phyloP scores from a whole-genome alignment of 2,329 filamentous ascomycete genomes.

The Macrophomina tecta region DNA sequence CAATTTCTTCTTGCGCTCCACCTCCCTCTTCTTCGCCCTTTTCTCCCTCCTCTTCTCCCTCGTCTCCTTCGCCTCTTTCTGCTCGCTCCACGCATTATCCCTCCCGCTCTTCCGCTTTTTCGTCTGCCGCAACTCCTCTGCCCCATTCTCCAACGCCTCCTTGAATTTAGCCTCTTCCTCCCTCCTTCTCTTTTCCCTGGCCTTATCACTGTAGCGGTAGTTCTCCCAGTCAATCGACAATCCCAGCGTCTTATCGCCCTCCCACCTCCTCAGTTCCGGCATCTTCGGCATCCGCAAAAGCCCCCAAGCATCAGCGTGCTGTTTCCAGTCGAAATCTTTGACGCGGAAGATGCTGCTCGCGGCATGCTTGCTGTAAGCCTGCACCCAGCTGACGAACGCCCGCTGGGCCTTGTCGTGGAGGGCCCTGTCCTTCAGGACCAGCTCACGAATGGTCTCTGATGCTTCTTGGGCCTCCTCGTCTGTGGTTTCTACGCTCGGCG shows the following conservation, averaged over 20 bases:
- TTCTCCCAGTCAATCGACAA: conserved; percentile 48
- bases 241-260: conserved; percentile 51
- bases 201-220: conserved; percentile 53
- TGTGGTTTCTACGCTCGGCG: conserved; percentile 63
- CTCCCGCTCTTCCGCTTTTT: conserved; percentile 34
- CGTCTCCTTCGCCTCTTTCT: conserved; percentile 41
- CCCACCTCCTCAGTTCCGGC: conserved; percentile 71
- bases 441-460: conserved; percentile 66
- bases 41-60: conserved; percentile 44
- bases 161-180: conserved; percentile 43
- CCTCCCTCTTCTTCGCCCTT: conserved; percentile 35
- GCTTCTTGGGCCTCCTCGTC: conserved; percentile 65
- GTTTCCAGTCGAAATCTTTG: conserved; percentile 81
- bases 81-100: conserved; percentile 44
- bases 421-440: conserved; percentile 66
- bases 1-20: conserved; percentile 36
- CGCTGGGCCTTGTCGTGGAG: conserved; percentile 87
- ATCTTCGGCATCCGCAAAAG: conserved; percentile 87
- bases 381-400: conserved; percentile 92
- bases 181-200: conserved; percentile 50
- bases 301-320: conserved; percentile 83
- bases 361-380: conserved; percentile 89
- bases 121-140: conserved; percentile 21
- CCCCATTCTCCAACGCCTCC: conserved; percentile 25
- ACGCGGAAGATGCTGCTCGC: conserved; percentile 90